These are phyloP conservation scores for Clarireedia paspali DNA, from an alignment of 2,329 filamentous ascomycete species.

Conservation along the genomic window DNA sequence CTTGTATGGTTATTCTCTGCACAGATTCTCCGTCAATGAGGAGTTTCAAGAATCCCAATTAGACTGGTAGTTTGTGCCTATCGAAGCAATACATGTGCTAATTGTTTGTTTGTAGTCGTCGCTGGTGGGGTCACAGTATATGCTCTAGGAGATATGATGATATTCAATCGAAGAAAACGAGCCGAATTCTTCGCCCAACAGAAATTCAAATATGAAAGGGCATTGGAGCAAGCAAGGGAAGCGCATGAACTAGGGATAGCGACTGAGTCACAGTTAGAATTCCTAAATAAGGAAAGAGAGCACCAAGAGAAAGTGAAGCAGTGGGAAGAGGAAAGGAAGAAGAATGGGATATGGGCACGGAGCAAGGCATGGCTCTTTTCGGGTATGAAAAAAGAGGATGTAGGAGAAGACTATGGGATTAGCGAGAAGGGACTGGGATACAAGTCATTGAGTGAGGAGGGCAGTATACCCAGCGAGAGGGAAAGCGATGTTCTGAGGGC, in stretches of 20 bases:
- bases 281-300: slow-evolving; percentile 52
- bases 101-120: slow-evolving; percentile 37
- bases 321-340: slow-evolving; percentile 20
- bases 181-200: slow-evolving; percentile 49
- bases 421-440: slow-evolving; percentile 19
- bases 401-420: slow-evolving; percentile 19
- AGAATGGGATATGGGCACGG: slow-evolving; percentile 21
- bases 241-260: slow-evolving; percentile 37
- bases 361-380: slow-evolving; percentile 28
- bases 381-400: slow-evolving; percentile 29
- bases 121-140: slow-evolving; percentile 54
- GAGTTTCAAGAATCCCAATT: background rate
- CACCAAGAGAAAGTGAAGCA: slow-evolving; percentile 16
- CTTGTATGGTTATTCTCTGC: slow-evolving; percentile 21
- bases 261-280: slow-evolving; percentile 41
- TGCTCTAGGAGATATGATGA: slow-evolving; percentile 56
- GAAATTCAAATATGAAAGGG: slow-evolving; percentile 37
- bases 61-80: background rate
- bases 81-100: slow-evolving; percentile 2
- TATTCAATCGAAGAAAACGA: slow-evolving; percentile 59
- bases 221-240: slow-evolving; percentile 36
- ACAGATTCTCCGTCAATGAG: background rate
- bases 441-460: slow-evolving; percentile 22
- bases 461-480: slow-evolving; percentile 15
- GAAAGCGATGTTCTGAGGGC: slow-evolving; percentile 24